Base-by-base conservation (phyloP, 208 protist genomes). In the Crithidia bombi region DNA sequence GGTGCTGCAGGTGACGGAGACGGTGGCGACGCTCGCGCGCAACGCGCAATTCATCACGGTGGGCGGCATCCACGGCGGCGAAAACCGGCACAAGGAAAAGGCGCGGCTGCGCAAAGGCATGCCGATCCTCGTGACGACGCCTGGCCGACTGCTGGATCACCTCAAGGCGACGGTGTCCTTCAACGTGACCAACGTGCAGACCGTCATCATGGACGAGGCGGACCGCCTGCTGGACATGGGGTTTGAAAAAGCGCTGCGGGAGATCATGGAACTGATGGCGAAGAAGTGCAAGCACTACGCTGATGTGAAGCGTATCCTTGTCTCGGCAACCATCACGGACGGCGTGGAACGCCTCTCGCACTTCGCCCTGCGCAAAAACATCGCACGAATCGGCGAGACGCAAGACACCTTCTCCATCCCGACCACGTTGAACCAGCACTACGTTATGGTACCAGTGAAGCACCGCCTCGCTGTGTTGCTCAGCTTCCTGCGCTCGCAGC, bases 181-280 rank as follows among this genome's bases (percentile, higher is more conserved):
- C 65, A 73, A 84, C 46, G 71, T 92, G 21, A 64, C 83, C 30
- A 64, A 79, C 32, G 33, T 73, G 46, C 85, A 96, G 46, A 98
- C 91, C 51, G 83, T 99, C 39, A 82, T 85, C 67, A 96, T 99
- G 58, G 98, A 99, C 77, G 98, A 99, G 78, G 98, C 98, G 10
- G 98, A 99, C 78, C 86, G 98, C 15, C 97, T 99, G 94, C 90
- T 99, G 21, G 98, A 99, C 79, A 98, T 99, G 97, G 99, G 98
- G 26, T 99, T 99, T 69, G 98, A 99, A 71, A 91, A 93, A 39
- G 83, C 98, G 63, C 98, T 99, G 71, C 90, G 90, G 33, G 92
- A 98, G 58, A 99, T 99, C 71, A 91, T 99, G 74, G 85, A 93
- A 58, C 41, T 98, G 25, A 65, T 96, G 5, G 61, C 67, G 41